phyloP scores from a whole-genome alignment of 805 yeast species.

The Tetrapisispora taiwanensis region DNA sequence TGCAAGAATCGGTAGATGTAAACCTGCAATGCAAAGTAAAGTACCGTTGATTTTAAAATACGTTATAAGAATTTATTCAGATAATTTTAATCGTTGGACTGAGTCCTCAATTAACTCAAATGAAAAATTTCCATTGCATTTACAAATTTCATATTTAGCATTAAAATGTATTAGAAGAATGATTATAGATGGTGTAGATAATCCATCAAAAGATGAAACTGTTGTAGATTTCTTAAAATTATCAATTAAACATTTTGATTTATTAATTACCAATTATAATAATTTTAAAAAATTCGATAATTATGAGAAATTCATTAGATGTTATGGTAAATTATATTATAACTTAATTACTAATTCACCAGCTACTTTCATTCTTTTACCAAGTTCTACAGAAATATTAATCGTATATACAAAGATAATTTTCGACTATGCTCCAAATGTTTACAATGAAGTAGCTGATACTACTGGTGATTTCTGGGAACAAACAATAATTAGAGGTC shows the following conservation, averaged over 20 bases:
- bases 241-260: conserved; percentile 50
- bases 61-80: conserved; percentile 48
- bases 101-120: conserved; percentile 26
- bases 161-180: conserved; percentile 67
- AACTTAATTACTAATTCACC: conserved; percentile 52
- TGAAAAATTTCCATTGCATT: conserved; percentile 17
- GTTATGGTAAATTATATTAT: conserved; percentile 65
- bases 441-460: conserved; percentile 45
- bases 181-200: conserved; percentile 65
- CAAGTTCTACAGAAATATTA: conserved; percentile 52
- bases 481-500: conserved; percentile 53
- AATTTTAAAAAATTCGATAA: conserved; percentile 31
- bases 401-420: conserved; percentile 49
- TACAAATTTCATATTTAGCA: conserved; percentile 70
- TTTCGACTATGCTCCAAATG: conserved; percentile 51
- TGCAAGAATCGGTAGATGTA: conserved; percentile 75
- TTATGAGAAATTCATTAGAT: conserved; percentile 61
- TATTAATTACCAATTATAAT: conserved; percentile 45
- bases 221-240: conserved; percentile 51
- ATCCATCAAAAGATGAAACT: conserved; percentile 46
- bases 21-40: conserved; percentile 65
- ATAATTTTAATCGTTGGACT: conserved; percentile 57
- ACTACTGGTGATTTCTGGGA: conserved; percentile 64
- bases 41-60: conserved; percentile 54
- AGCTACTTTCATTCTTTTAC: conserved; percentile 58